phyloP scores from a whole-genome alignment of 2,329 filamentous ascomycete genomes.

The Lachnellula suecica region DNA sequence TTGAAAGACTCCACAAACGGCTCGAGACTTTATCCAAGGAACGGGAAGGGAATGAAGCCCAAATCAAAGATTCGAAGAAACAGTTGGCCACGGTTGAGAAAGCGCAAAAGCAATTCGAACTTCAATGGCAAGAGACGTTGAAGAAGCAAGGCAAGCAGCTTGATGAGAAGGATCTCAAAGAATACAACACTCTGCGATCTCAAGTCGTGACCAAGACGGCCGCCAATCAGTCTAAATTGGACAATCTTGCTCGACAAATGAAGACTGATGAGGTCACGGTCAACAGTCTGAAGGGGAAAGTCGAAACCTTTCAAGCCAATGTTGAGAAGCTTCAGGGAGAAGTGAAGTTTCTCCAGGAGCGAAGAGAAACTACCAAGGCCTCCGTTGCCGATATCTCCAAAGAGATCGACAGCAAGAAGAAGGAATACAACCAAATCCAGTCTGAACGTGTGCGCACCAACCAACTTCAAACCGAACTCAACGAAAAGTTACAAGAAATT shows the following conservation, averaged over 20 bases:
- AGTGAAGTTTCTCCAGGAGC: conserved; percentile 65
- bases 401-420: conserved; percentile 87
- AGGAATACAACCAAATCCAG: conserved; percentile 80
- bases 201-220: conserved; percentile 84
- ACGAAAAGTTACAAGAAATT: conserved; percentile 86
- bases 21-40: conserved; percentile 74
- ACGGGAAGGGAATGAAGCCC: conserved; percentile 66
- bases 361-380: conserved; percentile 61
- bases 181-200: conserved; percentile 81
- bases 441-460: conserved; percentile 81
- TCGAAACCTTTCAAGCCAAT: conserved; percentile 74
- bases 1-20: conserved; percentile 65
- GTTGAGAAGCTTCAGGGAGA: conserved; percentile 75
- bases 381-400: conserved; percentile 66
- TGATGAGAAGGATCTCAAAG: conserved; percentile 80
- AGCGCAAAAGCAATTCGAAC: conserved; percentile 84
- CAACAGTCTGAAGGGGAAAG: conserved; percentile 83
- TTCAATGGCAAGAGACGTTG: conserved; percentile 80
- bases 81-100: conserved; percentile 84
- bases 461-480: conserved; percentile 81
- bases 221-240: conserved; percentile 76
- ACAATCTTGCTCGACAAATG: conserved; percentile 82
- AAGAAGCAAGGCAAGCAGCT: conserved; percentile 85
- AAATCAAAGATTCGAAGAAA: conserved; percentile 73
- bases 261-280: conserved; percentile 92